Percentiles rank a stretch among this genome's conserved stretches.
Conservation (phyloP, 805 yeast species). For the Kodamaea lidongshanica region DNA sequence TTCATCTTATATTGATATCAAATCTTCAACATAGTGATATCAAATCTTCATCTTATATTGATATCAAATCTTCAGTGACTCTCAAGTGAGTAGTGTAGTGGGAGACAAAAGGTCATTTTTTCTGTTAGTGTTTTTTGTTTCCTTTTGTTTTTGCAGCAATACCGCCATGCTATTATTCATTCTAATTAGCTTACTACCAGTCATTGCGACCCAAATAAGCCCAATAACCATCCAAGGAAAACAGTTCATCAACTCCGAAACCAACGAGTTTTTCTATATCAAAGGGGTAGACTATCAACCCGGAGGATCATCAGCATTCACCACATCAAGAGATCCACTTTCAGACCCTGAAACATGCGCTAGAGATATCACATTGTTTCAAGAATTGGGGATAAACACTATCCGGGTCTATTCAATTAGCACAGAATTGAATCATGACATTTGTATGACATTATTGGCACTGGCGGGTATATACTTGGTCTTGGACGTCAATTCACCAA, state of each 20-base stretch:
- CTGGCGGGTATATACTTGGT: slow-evolving; percentile 88
- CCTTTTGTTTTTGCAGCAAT: too few species aligned
- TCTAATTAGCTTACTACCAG: too few species aligned
- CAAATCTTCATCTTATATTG: too few species aligned
- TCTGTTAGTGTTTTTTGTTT: too few species aligned
- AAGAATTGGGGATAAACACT: slow-evolving; percentile 79
- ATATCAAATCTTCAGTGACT: too few species aligned
- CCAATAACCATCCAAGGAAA: slow-evolving; percentile 68
- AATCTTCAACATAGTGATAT: too few species aligned
- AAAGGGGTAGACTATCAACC: slow-evolving; percentile 95
- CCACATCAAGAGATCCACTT: slow-evolving; percentile 59
- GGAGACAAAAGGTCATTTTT: too few species aligned
- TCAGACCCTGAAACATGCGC: slow-evolving; percentile 69
- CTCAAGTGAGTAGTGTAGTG: too few species aligned
- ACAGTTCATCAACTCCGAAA: slow-evolving; percentile 69
- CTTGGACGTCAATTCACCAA: slow-evolving; percentile 86
- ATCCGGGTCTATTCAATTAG: slow-evolving; percentile 83
- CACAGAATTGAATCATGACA: slow-evolving; percentile 75
- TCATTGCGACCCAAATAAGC: too few species aligned
- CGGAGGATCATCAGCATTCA: slow-evolving; percentile 81
- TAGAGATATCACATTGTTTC: slow-evolving; percentile 75
- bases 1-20: too few species aligned
- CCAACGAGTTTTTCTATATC: slow-evolving; percentile 72
- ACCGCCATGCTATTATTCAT: too few species aligned
- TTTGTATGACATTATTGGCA: slow-evolving; percentile 87